Percentiles rank a stretch among this genome's conserved stretches.
Evolutionary conservation across 441 rosid genomes (phyloP).

Genomic region (Erodium trifolium): DNA sequence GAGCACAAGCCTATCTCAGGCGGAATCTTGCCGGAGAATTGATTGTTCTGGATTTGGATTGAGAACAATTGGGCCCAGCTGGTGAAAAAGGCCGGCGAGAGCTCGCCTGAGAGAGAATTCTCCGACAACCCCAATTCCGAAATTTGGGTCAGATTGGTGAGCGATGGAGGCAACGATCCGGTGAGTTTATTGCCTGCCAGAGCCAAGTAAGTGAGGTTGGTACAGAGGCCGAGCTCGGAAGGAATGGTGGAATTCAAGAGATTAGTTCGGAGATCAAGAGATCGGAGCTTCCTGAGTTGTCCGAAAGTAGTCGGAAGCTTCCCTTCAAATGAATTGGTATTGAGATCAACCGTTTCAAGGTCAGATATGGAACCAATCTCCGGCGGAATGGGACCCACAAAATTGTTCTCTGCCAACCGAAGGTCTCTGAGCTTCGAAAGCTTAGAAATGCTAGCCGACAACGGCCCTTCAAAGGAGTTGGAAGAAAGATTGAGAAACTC

Average conservation of each 20-base stretch:
- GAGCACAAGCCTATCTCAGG: conserved; percentile 32
- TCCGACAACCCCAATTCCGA: conserved; percentile 35
- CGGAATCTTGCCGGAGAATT: conserved; percentile 41
- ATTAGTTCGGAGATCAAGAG: conserved; percentile 37
- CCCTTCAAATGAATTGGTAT: conserved; percentile 37
- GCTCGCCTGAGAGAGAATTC: conserved; percentile 39
- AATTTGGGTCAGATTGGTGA: conserved; percentile 38
- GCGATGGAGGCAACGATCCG: conserved; percentile 45
- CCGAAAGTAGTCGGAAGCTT: conserved; percentile 54
- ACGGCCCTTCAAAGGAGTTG: conserved; percentile 35
- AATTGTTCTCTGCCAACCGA: conserved; percentile 28
- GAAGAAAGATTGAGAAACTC: conserved; percentile 33
- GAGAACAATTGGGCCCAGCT: conserved; percentile 43
- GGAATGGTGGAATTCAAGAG: conserved; percentile 43
- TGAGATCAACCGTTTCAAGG: conserved; percentile 36
- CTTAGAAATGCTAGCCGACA: conserved; percentile 38
- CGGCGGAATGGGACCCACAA: conserved; percentile 39
- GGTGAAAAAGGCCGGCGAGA: conserved; percentile 31
- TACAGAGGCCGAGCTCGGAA: conserved; percentile 45
- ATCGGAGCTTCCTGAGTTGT: conserved; percentile 36
- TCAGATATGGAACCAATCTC: conserved; percentile 32
- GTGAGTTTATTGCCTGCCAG: conserved; percentile 41
- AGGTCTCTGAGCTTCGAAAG: conserved; percentile 43
- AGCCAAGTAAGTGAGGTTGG: conserved; percentile 40
- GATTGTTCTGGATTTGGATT: conserved; percentile 49